A percentile compares a stretch with the other conserved stretches of the same genome.
Conservation (phyloP, 805 yeast species). For the Cyberlindnera euphorbiiphila region DNA sequence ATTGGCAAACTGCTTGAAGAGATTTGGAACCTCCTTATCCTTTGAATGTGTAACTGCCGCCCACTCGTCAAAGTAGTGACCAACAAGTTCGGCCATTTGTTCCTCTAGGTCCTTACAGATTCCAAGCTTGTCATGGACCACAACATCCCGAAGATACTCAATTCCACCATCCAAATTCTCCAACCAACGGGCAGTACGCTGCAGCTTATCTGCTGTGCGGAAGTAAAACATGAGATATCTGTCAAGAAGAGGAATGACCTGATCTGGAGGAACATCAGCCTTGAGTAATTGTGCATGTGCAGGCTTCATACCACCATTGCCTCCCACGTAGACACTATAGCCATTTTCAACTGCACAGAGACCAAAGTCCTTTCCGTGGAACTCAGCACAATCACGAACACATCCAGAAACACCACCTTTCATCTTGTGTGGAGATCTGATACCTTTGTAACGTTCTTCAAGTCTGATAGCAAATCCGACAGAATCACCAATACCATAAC, state of each 20-base stretch:
- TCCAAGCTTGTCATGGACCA: constrained; percentile 34
- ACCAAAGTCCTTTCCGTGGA: constrained; percentile 37
- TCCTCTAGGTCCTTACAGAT: constrained; percentile 32
- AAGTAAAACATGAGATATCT: constrained; percentile 37
- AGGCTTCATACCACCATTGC: constrained; percentile 39
- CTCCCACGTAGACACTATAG: constrained; percentile 35
- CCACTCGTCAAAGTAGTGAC: constrained; percentile 37
- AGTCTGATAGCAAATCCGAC: constrained; percentile 36
- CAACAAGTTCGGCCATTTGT: constrained; percentile 33
- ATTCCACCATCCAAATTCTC: constrained; percentile 35
- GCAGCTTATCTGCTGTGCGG: constrained; percentile 35
- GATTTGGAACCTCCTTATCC: constrained; percentile 19
- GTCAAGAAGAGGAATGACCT: constrained; percentile 34
- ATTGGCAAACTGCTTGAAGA: constrained; percentile 33
- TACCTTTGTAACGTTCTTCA: constrained; percentile 36
- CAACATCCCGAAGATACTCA: constrained; percentile 32
- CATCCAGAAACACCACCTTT: constrained; percentile 39
- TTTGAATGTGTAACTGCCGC: constrained; percentile 24
- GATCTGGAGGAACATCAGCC: constrained; percentile 34
- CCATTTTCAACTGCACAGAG: constrained; percentile 36
- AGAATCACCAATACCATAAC: constrained; percentile 37
- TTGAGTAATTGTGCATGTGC: constrained; percentile 35
- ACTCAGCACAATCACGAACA: constrained; percentile 37
- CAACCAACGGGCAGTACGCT: constrained; percentile 38
- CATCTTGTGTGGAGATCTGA: constrained; percentile 36